Evolutionary conservation across 441 rosid species (phyloP).

Genomic region (Arabidopsis hybrid): DNA sequence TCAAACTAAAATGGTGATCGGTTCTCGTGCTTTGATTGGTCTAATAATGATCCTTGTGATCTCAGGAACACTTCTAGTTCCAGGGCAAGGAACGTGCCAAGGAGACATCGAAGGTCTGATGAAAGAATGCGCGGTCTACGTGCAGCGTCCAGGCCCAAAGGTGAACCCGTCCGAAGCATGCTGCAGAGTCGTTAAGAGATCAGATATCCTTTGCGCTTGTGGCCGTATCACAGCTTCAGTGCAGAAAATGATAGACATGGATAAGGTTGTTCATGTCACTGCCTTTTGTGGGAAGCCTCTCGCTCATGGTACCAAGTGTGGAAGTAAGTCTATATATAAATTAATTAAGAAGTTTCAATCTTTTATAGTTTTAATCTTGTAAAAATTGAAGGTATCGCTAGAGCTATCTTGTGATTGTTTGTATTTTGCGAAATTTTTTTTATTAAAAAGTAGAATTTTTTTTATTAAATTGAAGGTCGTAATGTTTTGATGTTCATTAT

Average conservation of each 20-base stretch:
- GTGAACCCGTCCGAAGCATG: conserved; percentile 42
- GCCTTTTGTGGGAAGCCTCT: conserved; percentile 49
- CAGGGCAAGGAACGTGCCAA: conserved; percentile 42
- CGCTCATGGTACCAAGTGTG: conserved; percentile 47
- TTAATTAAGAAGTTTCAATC: neutral
- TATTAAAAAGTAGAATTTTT: no score
- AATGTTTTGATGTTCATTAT: conserved; percentile 13
- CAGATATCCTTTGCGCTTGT: conserved; percentile 42
- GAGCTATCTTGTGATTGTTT: neutral
- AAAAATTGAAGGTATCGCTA: neutral
- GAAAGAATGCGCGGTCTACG: conserved; percentile 48
- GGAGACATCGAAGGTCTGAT: conserved; percentile 47
- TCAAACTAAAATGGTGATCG: conserved; percentile 18
- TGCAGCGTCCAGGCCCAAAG: conserved; percentile 45
- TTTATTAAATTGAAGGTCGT: no score
- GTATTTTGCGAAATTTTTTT: no score
- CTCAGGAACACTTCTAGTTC: conserved; percentile 28
- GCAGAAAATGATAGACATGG: conserved; percentile 43
- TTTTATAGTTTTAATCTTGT: neutral
- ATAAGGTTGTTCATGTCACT: conserved; percentile 45
- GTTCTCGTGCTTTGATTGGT: conserved; percentile 26
- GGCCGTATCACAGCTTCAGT: conserved; percentile 40
- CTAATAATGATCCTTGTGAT: conserved; percentile 36
- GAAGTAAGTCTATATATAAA: conserved; percentile 37
- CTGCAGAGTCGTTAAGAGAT: conserved; percentile 38